Percentiles rank a stretch among this genome's conserved stretches.
Evolutionary conservation across 306 rosid species (phyloP).

Genomic region (Cucurbita ficifolia): DNA sequence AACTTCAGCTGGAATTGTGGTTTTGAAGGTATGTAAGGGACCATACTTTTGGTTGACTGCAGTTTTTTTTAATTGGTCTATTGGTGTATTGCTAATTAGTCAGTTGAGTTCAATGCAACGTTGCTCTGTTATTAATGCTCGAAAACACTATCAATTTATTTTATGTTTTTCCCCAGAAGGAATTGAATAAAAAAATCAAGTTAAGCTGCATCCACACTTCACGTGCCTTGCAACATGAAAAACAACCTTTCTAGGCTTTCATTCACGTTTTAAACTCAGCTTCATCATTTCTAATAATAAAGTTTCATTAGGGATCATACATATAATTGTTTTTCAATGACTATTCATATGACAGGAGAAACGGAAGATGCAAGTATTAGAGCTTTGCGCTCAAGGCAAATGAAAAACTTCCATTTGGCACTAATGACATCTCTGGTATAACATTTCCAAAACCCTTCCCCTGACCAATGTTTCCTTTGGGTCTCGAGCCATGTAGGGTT

Average conservation of each 20-base stretch:
- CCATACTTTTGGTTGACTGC: neutral
- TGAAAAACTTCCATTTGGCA: constrained; percentile 88
- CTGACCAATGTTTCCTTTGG: neutral
- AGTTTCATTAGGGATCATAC: neutral
- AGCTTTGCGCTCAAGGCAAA: constrained; percentile 70
- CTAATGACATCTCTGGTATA: constrained; percentile 72
- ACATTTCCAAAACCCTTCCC: neutral
- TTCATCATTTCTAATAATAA: neutral
- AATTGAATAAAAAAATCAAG: neutral
- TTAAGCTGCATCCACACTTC: neutral
- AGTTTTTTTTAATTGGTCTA: neutral
- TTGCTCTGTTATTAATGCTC: neutral
- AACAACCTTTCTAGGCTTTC: neutral
- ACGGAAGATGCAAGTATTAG: constrained; percentile 39
- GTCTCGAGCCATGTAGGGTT: no score
- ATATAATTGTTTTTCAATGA: neutral
- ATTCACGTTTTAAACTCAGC: neutral
- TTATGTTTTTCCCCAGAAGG: neutral
- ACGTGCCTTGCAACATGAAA: neutral
- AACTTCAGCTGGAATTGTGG: constrained; percentile 98
- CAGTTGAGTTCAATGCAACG: neutral
- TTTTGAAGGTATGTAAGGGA: constrained; percentile 50
- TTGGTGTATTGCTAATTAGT: neutral
- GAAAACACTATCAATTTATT: neutral
- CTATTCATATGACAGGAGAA: constrained; percentile 48